Percentiles rank a stretch among this genome's conserved stretches.
Conservation (phyloP, 1,284 basidiomycete genomes). For the Sanghuangporus baumii region DNA sequence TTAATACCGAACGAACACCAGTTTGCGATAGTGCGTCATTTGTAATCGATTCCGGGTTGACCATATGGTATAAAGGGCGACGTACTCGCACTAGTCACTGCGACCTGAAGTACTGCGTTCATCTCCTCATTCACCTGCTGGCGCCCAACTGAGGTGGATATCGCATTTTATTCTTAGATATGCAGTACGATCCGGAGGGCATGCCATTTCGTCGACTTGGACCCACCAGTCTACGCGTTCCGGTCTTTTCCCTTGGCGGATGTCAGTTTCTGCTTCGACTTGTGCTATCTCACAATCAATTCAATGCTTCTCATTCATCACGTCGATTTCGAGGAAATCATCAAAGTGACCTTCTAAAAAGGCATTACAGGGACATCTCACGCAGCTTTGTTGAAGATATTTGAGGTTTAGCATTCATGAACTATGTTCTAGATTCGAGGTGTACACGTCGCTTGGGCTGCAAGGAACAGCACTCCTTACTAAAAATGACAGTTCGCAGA, state of each 20-base stretch:
- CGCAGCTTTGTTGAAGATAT: too few species aligned
- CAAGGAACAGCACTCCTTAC: too few species aligned
- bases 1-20: background rate
- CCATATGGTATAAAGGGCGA: background rate
- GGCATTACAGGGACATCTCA: too few species aligned
- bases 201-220: slow-evolving; percentile 77
- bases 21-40: background rate
- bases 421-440: too few species aligned
- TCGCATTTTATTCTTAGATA: background rate
- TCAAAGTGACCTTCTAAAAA: too few species aligned
- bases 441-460: too few species aligned
- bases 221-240: slow-evolving; percentile 68
- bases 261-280: slow-evolving; percentile 41
- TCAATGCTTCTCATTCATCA: too few species aligned
- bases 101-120: too few species aligned
- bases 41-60: background rate
- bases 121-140: background rate
- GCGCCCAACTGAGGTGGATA: background rate
- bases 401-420: too few species aligned
- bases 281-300: background rate
- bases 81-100: background rate
- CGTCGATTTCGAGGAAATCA: too few species aligned
- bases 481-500: too few species aligned
- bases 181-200: slow-evolving; percentile 22
- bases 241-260: slow-evolving; percentile 75